Conservation (phyloP, 257 asterid genomes). For the Cynanchum wilfordii region DNA sequence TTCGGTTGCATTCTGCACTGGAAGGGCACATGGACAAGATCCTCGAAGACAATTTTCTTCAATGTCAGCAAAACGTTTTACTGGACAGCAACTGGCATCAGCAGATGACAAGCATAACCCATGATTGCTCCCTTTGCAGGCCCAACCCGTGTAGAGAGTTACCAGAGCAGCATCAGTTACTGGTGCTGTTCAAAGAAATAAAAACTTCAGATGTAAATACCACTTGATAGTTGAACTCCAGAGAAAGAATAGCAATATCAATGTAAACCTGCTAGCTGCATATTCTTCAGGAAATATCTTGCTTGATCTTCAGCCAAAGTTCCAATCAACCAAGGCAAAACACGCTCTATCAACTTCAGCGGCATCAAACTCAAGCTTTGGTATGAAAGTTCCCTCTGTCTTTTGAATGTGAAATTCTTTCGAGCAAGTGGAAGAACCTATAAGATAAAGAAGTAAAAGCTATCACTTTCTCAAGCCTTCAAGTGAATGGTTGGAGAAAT, state of each 20-base stretch:
- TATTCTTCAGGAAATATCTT: conserved; percentile 29
- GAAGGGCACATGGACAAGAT: conserved; percentile 32
- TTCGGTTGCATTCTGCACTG: conserved; percentile 22
- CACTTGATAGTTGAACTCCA: not conserved
- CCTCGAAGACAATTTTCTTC: conserved; percentile 25
- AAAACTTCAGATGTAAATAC: conserved; percentile 16
- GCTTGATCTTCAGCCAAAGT: conserved; percentile 37
- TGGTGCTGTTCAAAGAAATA: conserved; percentile 36
- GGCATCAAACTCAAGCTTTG: conserved; percentile 45
- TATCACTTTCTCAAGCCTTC: conserved; percentile 2
- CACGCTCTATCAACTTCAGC: conserved; percentile 42
- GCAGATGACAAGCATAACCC: conserved; percentile 42
- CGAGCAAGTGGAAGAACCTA: conserved; percentile 48
- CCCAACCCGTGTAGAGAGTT: conserved; percentile 47
- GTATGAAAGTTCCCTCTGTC: conserved; percentile 41
- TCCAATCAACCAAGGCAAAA: conserved; percentile 45
- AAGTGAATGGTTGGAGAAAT: not conserved
- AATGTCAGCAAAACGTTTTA: conserved; percentile 19
- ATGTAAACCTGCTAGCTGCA: conserved; percentile 42
- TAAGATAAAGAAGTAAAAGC: conserved; percentile 10
- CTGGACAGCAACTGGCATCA: conserved; percentile 32
- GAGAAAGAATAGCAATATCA: not conserved
- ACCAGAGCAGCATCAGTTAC: conserved; percentile 36
- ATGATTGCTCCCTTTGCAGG: conserved; percentile 36
- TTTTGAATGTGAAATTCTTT: conserved; percentile 34